Evolutionary conservation across 768 basidiomycete genomes (phyloP), one percentile per base, ranked within the genome.

Genomic region (Lyophyllum semitale): DNA sequence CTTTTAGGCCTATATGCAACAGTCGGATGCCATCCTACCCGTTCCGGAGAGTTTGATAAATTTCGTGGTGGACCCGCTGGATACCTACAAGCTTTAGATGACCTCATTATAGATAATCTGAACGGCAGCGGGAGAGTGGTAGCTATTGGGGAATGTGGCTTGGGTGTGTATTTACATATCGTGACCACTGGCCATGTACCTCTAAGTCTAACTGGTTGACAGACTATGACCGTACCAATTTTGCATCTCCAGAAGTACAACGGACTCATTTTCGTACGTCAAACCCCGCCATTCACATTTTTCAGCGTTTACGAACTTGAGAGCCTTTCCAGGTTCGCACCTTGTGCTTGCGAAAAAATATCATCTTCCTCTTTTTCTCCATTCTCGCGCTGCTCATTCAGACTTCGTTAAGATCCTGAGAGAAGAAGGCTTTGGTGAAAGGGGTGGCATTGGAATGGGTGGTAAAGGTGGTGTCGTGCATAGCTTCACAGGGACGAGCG

Each of bases 201-300:
- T 50, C 9, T 40, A 17, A 20, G 12, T 22, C n/a, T n/a, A 22
- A 18, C 9, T 42, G 27, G 35, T 42, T 54, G 44, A 53, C 49
- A 89, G 90, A 93, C 66, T 93, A 93, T 60, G 91, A 93, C 63
- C 77, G 91, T 20, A 79, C 84, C 0, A 84, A 85, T 61, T 86
- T 85, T 63, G 82, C 89, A 6, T 59, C 80, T 2, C 71, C 73
- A 20, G 83, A 84, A 15, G 76, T 80, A 1, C 91, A 94, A 64
- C 73, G 78, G 51, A 77, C 66, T 47, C 77, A 85, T 64, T 90
- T 94, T 66, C 83, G 88, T 80, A 35, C 49, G 84, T 68, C 9
- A 26, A 17, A 54, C 18, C n/a, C n/a, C n/a, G n/a, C n/a, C n/a
- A n/a, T 27, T 17, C 18, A n/a, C 23, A 29, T 32, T 48, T n/a